Percentiles rank a stretch among this genome's conserved stretches.
Evolutionary conservation across 2,329 filamentous ascomycete genomes (phyloP).

Genomic region (Akanthomyces dipterigenus): DNA sequence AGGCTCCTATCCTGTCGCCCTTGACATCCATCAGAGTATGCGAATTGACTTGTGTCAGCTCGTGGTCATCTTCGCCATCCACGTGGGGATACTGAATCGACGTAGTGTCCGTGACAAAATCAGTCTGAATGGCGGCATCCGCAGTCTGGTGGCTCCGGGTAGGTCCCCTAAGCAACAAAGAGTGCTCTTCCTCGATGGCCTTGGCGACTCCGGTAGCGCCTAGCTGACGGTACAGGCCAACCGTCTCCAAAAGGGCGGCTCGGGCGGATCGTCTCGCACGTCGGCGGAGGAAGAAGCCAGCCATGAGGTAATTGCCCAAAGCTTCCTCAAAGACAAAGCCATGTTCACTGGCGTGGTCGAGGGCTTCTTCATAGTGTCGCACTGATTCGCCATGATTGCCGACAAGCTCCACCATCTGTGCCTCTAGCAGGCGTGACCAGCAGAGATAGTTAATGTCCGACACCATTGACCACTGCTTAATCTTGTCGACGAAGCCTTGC

Average conservation of each 20-base stretch:
- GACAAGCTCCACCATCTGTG: conserved; percentile 59
- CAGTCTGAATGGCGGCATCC: conserved; percentile 64
- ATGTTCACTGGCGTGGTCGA: conserved; percentile 66
- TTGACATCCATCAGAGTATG: conserved; percentile 43
- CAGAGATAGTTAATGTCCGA: conserved; percentile 65
- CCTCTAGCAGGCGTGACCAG: conserved; percentile 62
- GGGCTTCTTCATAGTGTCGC: conserved; percentile 58
- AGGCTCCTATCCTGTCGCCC: conserved; percentile 55
- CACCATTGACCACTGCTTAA: conserved; percentile 57
- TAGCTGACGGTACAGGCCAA: conserved; percentile 61
- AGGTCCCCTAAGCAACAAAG: conserved; percentile 57
- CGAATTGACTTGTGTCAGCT: conserved; percentile 34
- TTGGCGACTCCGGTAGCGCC: conserved; percentile 64
- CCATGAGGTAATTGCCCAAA: conserved; percentile 66
- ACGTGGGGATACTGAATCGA: conserved; percentile 44
- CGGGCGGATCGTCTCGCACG: conserved; percentile 62
- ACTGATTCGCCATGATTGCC: conserved; percentile 52
- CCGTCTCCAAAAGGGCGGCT: conserved; percentile 59
- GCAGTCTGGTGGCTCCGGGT: conserved; percentile 50
- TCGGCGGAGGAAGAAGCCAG: conserved; percentile 60
- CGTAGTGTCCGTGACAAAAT: conserved; percentile 53
- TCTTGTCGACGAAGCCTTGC: conserved; percentile 48
- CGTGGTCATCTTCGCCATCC: conserved; percentile 38
- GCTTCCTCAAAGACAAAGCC: conserved; percentile 65
- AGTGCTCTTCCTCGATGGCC: conserved; percentile 61